These are phyloP conservation scores for Zygosaccharomyces sapae DNA, from an alignment of 1,139 yeast species.

Conservation along the genomic window DNA sequence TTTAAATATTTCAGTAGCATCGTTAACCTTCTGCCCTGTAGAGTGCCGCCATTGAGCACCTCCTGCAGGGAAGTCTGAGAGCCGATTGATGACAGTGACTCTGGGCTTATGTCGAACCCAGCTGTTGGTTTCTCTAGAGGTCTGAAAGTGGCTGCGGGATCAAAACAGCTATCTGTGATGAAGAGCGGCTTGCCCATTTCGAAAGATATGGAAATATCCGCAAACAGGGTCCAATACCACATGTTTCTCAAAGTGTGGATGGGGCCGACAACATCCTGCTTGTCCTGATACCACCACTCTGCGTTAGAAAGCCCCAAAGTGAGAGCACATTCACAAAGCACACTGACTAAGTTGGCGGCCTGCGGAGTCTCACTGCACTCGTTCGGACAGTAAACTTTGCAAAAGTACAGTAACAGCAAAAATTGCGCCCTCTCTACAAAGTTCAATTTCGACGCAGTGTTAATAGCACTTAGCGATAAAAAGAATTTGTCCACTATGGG, in stretches of 20 bases:
- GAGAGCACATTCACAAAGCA: conserved; percentile 16
- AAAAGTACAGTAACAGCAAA: conserved; percentile 25
- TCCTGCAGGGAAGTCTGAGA: conserved; percentile 4
- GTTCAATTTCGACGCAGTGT: conserved; percentile 21
- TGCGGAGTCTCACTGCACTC: conserved; percentile 19
- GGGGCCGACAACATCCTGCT: conserved; percentile 17
- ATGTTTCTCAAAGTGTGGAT: conserved; percentile 21
- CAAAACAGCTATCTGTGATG: conserved; percentile 19
- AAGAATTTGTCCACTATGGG: conserved; percentile 18
- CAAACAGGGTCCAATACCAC: conserved; percentile 30
- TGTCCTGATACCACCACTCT: conserved; percentile 18
- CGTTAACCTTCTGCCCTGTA: conserved; percentile 8
- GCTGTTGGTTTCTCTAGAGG: neutral
- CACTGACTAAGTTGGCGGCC: conserved; percentile 12
- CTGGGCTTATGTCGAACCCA: neutral
- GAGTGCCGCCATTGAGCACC: conserved; percentile 7
- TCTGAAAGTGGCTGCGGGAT: conserved; percentile 11
- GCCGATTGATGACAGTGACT: neutral
- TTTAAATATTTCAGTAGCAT: conserved; percentile 15
- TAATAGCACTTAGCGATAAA: conserved; percentile 21
- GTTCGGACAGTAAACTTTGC: conserved; percentile 19
- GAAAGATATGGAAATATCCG: conserved; percentile 27
- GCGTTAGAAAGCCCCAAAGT: conserved; percentile 20
- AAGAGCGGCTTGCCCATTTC: conserved; percentile 29
- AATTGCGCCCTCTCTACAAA: conserved; percentile 32